Base-by-base conservation (phyloP, 768 basidiomycete species). In the Hygrocybe punicea region DNA sequence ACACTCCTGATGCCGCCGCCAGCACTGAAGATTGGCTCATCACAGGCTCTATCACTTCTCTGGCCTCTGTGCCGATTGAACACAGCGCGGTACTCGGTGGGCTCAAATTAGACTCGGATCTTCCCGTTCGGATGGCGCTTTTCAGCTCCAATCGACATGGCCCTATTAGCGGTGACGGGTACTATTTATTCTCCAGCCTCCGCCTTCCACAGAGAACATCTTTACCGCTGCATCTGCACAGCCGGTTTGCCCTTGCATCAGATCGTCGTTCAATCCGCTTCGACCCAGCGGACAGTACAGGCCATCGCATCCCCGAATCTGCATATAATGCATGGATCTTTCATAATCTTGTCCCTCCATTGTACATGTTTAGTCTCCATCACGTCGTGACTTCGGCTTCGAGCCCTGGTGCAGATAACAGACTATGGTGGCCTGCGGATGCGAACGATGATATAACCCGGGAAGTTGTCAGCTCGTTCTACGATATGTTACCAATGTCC, bases 241-340 rank as follows among this genome's bases (percentile, higher is more conserved):
- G 76, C 1, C 74, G 78, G 0, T 81, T 81, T 58, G 70, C 76
- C 42, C 64, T 81, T 6, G 72, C 80, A 0, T 71, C 77, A 2
- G 81, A 83, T 61, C 65, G 81, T 36, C 63, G 81, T 36, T 68
- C 71, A 21, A 75, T 80, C 34, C 72, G 77, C 6, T 69, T 76
- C 40, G 79, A 80, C 60, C 69, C 67, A 4, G 69, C 68, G 19
- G 63, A 62, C 33, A 39, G 48, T 24, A 11, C 23, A 25, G 48
- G 48, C 23, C 23, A 25, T 25, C 21, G 48, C n/a, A n/a, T 50
- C 48, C 48, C 51, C 2, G 16, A 35, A 52, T 68, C 65, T 25
- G 70, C 77, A 4, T 79, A 78, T 56, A 80, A 81, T 57, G 64
- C 58, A 13, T 80, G 80, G 78, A 64, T 81, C 11, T 67, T 80